Evolutionary conservation across 2,329 filamentous ascomycete genomes (phyloP).

Genomic region (Botrytis aclada): DNA sequence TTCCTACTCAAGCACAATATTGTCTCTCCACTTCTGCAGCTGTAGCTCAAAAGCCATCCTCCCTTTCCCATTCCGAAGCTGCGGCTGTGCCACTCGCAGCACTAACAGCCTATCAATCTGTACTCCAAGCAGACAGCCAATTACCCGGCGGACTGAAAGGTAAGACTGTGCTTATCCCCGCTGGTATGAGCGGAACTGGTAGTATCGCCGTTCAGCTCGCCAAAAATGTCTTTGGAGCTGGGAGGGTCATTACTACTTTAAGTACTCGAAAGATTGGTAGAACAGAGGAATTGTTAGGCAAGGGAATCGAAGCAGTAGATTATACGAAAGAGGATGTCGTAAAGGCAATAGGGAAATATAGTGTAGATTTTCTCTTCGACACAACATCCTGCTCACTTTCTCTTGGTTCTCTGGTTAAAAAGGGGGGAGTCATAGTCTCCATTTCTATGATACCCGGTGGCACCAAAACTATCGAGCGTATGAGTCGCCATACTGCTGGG

Average conservation of each 20-base stretch:
- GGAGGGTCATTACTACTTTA: not conserved
- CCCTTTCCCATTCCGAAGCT: constrained; percentile 42
- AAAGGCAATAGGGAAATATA: not conserved
- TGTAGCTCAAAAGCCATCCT: constrained; percentile 42
- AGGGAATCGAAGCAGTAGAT: not conserved
- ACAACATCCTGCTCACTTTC: not conserved
- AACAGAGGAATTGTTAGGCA: not conserved
- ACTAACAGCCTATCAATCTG: constrained; percentile 42
- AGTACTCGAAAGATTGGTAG: not conserved
- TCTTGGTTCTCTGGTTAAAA: not conserved
- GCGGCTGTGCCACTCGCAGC: constrained; percentile 43
- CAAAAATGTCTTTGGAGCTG: not conserved
- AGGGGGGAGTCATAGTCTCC: not conserved
- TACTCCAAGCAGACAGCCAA: constrained; percentile 36
- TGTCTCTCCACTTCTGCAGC: constrained; percentile 33
- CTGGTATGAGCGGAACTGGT: constrained; percentile 31
- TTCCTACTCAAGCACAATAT: constrained; percentile 25
- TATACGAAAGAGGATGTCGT: not conserved
- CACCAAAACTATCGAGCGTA: not conserved
- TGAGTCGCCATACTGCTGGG: not conserved
- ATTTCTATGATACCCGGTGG: not conserved
- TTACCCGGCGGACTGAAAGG: constrained; percentile 41
- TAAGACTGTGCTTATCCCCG: constrained; percentile 42
- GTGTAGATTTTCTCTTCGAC: not conserved
- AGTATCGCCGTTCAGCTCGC: not conserved